Evolutionary conservation across 1,284 basidiomycete species (phyloP), one percentile per base, ranked within the genome.

Genomic region (Moesziomyces parantarcticus): DNA sequence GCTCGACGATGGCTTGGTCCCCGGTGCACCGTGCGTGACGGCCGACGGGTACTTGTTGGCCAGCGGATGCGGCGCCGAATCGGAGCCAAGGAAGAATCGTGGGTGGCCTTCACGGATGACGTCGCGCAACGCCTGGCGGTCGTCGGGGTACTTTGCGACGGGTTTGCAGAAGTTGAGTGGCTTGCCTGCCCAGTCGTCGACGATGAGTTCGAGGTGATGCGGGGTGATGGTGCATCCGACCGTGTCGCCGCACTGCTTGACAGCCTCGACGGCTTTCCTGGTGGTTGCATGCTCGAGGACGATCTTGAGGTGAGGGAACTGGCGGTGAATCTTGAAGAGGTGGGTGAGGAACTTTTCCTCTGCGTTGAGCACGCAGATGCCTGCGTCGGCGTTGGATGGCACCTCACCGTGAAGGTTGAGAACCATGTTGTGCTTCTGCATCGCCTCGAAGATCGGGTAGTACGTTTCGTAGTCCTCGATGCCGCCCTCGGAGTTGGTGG

Each of bases 251-350:
- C 77, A 81, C 58, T 65, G 46, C 56, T 82, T 80, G 42, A 83
- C 82, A 21, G 90, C 89, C 78, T 96, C 93, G n/a, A 99, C 90
- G 0, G 97, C 95, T 39, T 92, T 93, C 40, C 92, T 89, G 2
- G 95, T 98, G 0, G 97, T 99, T n/a, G 97, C 97, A 82, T 99
- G 97, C 85, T 99, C 97, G 41, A 99, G 89, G 5, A 99, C 96
- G 79, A 99, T 99, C 58, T 94, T 91, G 55, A 99, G 89, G 42
- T 87, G 88, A n/a, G 97, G 97, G 85, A 99, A 99, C 25, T 88
- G 88, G 54, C 86, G 84, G 78, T 98, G 94, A 46, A 99, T 87
- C 78, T 90, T 89, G 79, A 88, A 87, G 16, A 99, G 88, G 85
- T 99, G 95, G 3, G 92, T 90, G 32, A 99, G 87, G 86, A 99